Evolutionary conservation across 352 stramenopile species (phyloP).

Genomic region (Pilasporangium apinafurcum): DNA sequence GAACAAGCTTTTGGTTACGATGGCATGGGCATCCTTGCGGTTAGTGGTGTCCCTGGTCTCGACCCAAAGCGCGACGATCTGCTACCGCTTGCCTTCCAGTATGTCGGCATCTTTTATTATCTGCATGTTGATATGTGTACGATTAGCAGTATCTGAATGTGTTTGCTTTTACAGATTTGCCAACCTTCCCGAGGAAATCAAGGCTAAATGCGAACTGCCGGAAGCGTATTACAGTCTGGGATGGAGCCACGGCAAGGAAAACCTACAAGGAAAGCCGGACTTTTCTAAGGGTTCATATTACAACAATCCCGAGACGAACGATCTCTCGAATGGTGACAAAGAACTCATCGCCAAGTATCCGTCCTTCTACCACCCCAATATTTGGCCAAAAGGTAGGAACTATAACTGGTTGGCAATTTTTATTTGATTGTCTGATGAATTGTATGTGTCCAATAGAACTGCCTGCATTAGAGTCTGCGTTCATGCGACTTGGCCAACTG

Average conservation of each 20-base stretch:
- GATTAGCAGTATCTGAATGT: neutral
- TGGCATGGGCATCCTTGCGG: constrained; percentile 87
- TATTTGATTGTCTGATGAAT: neutral
- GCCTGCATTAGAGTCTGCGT: constrained; percentile 77
- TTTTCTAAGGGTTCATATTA: constrained; percentile 95
- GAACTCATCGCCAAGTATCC: constrained; percentile 75
- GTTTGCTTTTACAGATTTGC: constrained; percentile 27
- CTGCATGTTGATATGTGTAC: neutral
- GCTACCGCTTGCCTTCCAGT: constrained; percentile 83
- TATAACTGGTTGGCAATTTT: constrained; percentile 5
- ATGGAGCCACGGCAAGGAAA: constrained; percentile 96
- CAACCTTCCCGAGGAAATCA: constrained; percentile 70
- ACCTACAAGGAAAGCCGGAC: constrained; percentile 89
- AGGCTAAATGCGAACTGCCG: constrained; percentile 79
- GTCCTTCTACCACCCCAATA: constrained; percentile 92
- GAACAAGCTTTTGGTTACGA: constrained; percentile 86
- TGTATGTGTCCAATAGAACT: constrained; percentile 31
- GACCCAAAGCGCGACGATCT: constrained; percentile 60
- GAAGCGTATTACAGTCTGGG: constrained; percentile 93
- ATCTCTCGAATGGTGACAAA: constrained; percentile 65
- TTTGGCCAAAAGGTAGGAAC: constrained; percentile 70
- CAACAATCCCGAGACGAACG: constrained; percentile 94
- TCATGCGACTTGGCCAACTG: constrained; percentile 89
- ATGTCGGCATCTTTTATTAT: constrained; percentile 8
- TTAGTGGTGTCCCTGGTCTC: constrained; percentile 83